A percentile compares a stretch with the other conserved stretches of the same genome.
Evolutionary conservation across 164 flowering plant species (phyloP).

Genomic region (Hamamelis virginiana): DNA sequence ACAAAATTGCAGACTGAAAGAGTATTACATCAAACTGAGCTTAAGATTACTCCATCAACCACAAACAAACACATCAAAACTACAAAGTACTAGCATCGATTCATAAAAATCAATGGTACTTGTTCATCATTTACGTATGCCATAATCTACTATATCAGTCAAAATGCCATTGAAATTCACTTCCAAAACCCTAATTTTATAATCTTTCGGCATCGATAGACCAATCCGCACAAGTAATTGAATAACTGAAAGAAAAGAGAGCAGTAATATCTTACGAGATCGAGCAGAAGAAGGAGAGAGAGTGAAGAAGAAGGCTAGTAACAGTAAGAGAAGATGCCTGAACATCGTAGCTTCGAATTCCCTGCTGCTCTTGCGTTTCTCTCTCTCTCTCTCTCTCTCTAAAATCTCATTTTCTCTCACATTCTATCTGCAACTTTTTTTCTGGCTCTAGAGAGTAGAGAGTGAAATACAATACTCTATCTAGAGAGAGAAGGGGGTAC

Average conservation of each 20-base stretch:
- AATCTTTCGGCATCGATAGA: background rate
- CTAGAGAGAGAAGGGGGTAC: constrained; percentile 14
- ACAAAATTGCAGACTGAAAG: too few relatives aligned
- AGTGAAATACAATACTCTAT: background rate
- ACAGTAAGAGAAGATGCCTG: constrained; percentile 18
- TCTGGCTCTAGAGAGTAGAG: constrained; percentile 1
- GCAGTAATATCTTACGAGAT: constrained; percentile 17
- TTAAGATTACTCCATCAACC: background rate
- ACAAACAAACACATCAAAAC: background rate
- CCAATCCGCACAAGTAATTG: background rate
- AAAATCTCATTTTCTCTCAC: constrained; percentile 4
- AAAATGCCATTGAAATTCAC: background rate
- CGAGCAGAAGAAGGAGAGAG: constrained; percentile 29
- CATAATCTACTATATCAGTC: background rate
- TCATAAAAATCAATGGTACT: background rate
- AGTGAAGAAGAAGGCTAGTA: constrained; percentile 23
- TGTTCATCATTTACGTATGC: too few relatives aligned
- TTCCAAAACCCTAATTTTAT: background rate
- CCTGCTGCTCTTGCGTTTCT: background rate
- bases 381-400: background rate
- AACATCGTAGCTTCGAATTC: constrained; percentile 21
- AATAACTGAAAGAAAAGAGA: background rate
- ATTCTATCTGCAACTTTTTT: constrained; percentile 1
- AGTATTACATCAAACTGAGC: background rate
- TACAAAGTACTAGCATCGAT: background rate